These are phyloP conservation scores for Malassezia restricta DNA, from an alignment of 1,284 basidiomycete species.

Conservation along the genomic window DNA sequence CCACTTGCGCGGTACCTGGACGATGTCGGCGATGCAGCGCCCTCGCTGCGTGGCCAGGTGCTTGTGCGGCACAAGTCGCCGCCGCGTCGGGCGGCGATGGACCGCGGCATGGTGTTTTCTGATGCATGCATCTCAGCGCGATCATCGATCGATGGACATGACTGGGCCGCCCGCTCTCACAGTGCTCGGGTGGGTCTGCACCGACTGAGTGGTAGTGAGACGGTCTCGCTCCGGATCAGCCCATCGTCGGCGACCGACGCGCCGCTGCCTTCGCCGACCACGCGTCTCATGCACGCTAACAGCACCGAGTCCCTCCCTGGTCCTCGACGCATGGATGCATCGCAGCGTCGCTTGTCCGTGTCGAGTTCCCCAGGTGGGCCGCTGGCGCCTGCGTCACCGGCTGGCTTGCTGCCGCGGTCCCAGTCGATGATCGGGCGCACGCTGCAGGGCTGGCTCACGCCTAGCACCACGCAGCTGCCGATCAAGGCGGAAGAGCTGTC, in stretches of 20 bases:
- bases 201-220: constrained; percentile 10
- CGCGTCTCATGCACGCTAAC: neutral
- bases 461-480: neutral
- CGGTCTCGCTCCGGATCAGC: constrained; percentile 4
- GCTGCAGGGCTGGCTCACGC: neutral
- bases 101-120: constrained; percentile 40
- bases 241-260: neutral
- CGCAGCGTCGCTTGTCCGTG: neutral
- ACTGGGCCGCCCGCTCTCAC: constrained; percentile 2
- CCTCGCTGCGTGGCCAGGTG: constrained; percentile 16
- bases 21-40: neutral
- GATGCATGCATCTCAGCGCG: constrained; percentile 34
- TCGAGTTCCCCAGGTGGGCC: neutral
- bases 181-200: constrained; percentile 5
- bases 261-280: neutral
- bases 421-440: neutral
- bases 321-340: neutral
- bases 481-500: neutral
- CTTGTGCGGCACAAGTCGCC: constrained; percentile 31
- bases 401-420: neutral
- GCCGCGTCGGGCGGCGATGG: constrained; percentile 29
- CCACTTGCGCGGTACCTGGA: neutral
- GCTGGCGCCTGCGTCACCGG: neutral
- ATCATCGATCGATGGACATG: constrained; percentile 17
- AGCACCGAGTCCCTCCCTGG: neutral